Evolutionary conservation across 257 asterid genomes (phyloP).

Genomic region (Cruciata laevipes): DNA sequence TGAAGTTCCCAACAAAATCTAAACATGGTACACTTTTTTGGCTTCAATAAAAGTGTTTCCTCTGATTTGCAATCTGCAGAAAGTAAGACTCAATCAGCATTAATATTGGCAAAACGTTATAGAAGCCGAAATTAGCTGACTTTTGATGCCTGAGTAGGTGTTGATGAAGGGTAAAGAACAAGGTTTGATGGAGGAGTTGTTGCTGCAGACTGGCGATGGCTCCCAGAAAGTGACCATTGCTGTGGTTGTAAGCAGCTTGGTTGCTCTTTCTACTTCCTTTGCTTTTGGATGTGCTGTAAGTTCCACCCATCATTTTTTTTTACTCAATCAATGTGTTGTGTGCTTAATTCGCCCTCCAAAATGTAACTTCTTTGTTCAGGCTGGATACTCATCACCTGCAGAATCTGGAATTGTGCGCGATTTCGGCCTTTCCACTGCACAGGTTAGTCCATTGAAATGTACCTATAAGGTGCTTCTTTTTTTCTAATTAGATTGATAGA

Average conservation of each 20-base stretch:
- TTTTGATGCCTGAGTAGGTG: no score
- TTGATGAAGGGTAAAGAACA: no score
- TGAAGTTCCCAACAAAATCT: no score
- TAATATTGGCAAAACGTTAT: no score
- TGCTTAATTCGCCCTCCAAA: no score
- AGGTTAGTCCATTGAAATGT: slow-evolving; percentile 12
- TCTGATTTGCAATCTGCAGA: no score
- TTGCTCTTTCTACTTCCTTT: slow-evolving; percentile 18
- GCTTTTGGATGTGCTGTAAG: slow-evolving; percentile 27
- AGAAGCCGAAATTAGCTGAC: no score
- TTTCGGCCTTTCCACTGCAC: slow-evolving; percentile 23
- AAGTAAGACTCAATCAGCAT: no score
- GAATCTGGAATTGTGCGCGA: slow-evolving; percentile 22
- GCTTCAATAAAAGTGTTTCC: no score
- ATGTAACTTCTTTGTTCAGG: slow-evolving; percentile 2
- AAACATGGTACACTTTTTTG: no score
- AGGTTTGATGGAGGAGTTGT: slow-evolving; percentile 8
- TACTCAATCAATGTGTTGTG: no score
- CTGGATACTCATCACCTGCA: slow-evolving; percentile 24
- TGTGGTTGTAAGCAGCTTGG: slow-evolving; percentile 18
- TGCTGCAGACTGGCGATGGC: slow-evolving; percentile 2
- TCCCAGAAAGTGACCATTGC: slow-evolving; percentile 4
- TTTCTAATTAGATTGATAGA: no score
- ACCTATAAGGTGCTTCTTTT: background rate
- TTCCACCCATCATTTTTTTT: background rate